These are phyloP conservation scores for Lactarius hatsudake DNA, from an alignment of 768 basidiomycete species.

Conservation along the genomic window DNA sequence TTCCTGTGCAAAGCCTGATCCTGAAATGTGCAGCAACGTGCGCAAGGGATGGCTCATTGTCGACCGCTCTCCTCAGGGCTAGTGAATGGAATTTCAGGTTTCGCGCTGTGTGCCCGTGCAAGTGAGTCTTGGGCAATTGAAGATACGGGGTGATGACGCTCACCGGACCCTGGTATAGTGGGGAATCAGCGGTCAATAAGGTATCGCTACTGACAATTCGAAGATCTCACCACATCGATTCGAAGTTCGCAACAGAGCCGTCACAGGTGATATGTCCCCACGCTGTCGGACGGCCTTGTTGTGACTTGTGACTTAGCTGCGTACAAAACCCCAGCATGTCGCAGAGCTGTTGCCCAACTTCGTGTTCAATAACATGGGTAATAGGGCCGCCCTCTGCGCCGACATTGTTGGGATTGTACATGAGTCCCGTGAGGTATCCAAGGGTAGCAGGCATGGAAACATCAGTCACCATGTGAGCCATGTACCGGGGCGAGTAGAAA, in stretches of 20 bases:
- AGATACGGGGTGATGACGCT: conserved; percentile 1
- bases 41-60: conserved; percentile 30
- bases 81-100: conserved; percentile 49
- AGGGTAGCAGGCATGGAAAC: conserved; percentile 33
- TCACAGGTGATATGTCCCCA: conserved; percentile 48
- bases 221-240: conserved; percentile 43
- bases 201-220: background rate
- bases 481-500: conserved; percentile 42
- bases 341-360: conserved; percentile 42
- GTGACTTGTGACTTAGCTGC: conserved; percentile 2
- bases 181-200: conserved; percentile 1
- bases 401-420: conserved; percentile 47
- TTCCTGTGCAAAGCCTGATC: conserved; percentile 32
- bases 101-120: conserved; percentile 35
- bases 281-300: conserved; percentile 10
- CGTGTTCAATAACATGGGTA: conserved; percentile 39
- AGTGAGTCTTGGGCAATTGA: background rate
- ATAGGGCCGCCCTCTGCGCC: conserved; percentile 42
- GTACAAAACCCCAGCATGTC: conserved; percentile 40
- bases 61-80: conserved; percentile 33
- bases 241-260: conserved; percentile 46
- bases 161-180: conserved; percentile 17
- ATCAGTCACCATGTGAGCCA: conserved; percentile 41
- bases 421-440: conserved; percentile 30
- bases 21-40: conserved; percentile 37